These are phyloP conservation scores for Vigna reflexopilosa DNA, from an alignment of 306 rosid species.

Conservation along the genomic window DNA sequence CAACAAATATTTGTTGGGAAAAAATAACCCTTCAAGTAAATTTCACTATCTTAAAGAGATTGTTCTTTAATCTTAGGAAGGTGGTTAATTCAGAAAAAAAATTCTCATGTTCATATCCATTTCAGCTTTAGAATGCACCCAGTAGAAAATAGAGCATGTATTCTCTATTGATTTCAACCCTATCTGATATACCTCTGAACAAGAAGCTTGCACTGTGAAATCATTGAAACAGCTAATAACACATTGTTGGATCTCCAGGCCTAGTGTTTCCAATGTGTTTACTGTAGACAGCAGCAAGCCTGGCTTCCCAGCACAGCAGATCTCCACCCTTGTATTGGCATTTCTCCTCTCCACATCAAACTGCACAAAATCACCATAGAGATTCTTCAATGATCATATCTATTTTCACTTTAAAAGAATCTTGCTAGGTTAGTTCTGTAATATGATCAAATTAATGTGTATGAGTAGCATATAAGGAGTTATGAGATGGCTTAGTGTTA, in stretches of 20 bases:
- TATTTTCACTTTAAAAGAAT: not conserved
- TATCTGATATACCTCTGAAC: conserved; percentile 64
- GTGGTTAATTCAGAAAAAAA: not conserved
- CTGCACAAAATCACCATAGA: conserved; percentile 45
- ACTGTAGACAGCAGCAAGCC: conserved; percentile 75
- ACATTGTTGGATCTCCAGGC: conserved; percentile 86
- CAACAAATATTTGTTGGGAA: too few relatives aligned
- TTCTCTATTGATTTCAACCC: not conserved
- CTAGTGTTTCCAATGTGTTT: conserved; percentile 72
- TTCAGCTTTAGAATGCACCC: not conserved
- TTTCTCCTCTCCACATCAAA: conserved; percentile 81
- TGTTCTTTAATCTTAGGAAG: not conserved
- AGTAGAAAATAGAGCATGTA: not conserved
- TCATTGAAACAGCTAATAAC: conserved; percentile 85
- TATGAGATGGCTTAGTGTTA: too few relatives aligned
- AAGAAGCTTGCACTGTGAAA: conserved; percentile 88
- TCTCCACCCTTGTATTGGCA: conserved; percentile 68
- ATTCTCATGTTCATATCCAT: not conserved
- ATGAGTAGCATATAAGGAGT: too few relatives aligned
- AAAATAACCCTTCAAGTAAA: too few relatives aligned
- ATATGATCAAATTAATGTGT: too few relatives aligned
- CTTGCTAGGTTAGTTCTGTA: not conserved
- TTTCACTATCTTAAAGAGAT: not conserved
- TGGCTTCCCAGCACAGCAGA: conserved; percentile 80
- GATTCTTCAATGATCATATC: not conserved